Base-by-base conservation (phyloP, 208 protist species). In the Angomonas ambiguus region DNA sequence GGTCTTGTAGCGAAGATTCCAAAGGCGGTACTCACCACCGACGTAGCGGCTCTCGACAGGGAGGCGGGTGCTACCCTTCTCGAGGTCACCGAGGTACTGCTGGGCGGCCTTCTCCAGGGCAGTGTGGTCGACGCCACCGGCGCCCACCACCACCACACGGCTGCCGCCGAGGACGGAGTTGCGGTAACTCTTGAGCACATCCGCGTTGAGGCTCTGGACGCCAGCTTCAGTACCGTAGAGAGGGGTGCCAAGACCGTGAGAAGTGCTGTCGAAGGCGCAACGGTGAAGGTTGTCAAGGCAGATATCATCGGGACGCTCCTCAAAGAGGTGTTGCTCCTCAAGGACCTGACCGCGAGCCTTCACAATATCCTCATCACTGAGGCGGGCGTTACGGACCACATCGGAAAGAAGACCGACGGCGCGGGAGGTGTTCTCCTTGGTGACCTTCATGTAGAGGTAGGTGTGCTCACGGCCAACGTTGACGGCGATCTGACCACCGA, bases 401-500 rank as follows among this genome's bases (percentile, higher is more conserved):
- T 99, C 98, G 13, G 97, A 85, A 11, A 99, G 88, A 20, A 98
- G 83, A 55, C 97, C 96, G 4, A 99, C 84, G 0, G 95, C 92
- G 69, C 95, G 79, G 64, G 87, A 76, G 20, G 96, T 86, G 74
- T 99, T 87, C 65, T 97, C 79, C 74, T 97, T 97, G 41, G 97
- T 74, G 20, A 96, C 93, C 60, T 96, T 86, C 77, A 97, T 88
- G 76, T 97, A 98, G 68, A 98, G 97, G 28, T 94, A 97, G 5
- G 91, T 97, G 61, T 96, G 96, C 77, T 99, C 98, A 64, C 98
- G 88, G 13, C 93, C 96, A 18, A 98, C 98, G 80, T 98, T 94
- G 31, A 98, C 96, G 72, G 97, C 97, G 10, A 99, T 85, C 63
- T 95, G 92, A 38, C 88, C 96, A 41, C 98, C 98, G 62, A 99